phyloP scores from a whole-genome alignment of 1,284 basidiomycete species.

The Dichomitus squalens region DNA sequence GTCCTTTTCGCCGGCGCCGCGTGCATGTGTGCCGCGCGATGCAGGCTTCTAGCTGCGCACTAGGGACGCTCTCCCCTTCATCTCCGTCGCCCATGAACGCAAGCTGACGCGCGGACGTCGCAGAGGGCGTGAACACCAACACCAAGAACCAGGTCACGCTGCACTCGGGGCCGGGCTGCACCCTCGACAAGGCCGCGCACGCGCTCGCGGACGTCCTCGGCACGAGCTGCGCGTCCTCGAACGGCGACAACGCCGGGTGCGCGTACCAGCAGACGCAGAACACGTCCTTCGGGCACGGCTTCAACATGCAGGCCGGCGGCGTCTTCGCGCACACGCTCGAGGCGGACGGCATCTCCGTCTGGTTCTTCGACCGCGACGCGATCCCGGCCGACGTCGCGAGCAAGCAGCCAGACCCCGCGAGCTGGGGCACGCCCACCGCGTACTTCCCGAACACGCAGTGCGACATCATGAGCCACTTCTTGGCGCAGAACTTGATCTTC shows the following conservation, averaged over 20 bases:
- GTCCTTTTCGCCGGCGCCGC: neutral
- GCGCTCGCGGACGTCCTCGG: conserved; percentile 37
- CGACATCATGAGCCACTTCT: conserved; percentile 68
- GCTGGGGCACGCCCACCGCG: conserved; percentile 72
- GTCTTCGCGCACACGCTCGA: conserved; percentile 80
- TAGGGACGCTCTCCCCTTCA: too few species aligned
- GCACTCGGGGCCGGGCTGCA: conserved; percentile 61
- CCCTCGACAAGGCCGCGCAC: conserved; percentile 40
- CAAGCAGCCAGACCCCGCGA: conserved; percentile 57
- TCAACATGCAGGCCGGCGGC: conserved; percentile 72
- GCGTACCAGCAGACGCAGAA: conserved; percentile 55
- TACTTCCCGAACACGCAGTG: conserved; percentile 61
- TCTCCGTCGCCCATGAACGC: neutral
- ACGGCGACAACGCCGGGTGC: conserved; percentile 66
- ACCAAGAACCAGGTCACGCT: conserved; percentile 70
- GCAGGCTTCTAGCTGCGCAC: too few species aligned
- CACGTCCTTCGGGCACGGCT: conserved; percentile 66
- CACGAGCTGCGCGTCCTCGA: conserved; percentile 50
- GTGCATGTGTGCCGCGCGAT: neutral
- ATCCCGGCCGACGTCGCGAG: conserved; percentile 73
- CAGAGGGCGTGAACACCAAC: conserved; percentile 63
- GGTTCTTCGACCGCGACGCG: conserved; percentile 69
- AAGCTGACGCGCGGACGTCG: neutral
- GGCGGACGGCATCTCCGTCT: conserved; percentile 68
- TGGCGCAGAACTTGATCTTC: conserved; percentile 57